A percentile compares a stretch with the other conserved stretches of the same genome.
These are phyloP conservation scores for Eucalyptus pauciflora DNA, from an alignment of 345 rosid genomes.

Conservation along the genomic window DNA sequence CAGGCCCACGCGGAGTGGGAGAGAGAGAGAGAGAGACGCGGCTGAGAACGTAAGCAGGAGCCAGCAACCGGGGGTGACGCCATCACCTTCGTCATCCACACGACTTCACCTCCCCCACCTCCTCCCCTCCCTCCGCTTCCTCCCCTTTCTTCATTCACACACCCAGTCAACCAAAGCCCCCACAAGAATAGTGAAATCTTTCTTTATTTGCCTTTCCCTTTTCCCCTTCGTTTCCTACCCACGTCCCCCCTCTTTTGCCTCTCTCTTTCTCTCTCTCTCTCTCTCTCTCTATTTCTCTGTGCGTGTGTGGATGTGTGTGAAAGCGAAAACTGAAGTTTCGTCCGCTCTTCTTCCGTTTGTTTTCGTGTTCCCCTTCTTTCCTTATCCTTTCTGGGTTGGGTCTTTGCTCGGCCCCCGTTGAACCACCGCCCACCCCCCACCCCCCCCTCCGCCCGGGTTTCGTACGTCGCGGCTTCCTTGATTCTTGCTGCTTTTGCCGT, in stretches of 20 bases:
- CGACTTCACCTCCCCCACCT: conserved; percentile 11
- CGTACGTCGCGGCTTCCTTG: background rate
- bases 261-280: background rate
- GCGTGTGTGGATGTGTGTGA: background rate
- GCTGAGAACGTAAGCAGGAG: conserved; percentile 5
- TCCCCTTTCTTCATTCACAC: background rate
- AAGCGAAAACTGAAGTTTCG: conserved; percentile 9
- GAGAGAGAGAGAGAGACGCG: background rate
- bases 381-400: background rate
- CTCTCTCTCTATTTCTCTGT: background rate
- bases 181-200: background rate
- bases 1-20: background rate
- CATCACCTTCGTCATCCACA: conserved; percentile 2
- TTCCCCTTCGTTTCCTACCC: background rate
- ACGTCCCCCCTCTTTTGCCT: background rate
- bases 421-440: background rate
- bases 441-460: background rate
- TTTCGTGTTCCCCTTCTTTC: background rate
- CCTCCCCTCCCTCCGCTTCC: background rate
- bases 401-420: background rate
- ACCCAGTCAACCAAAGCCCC: background rate
- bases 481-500: background rate
- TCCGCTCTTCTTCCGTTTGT: background rate
- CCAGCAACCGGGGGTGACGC: conserved; percentile 13
- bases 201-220: background rate